Conservation (phyloP, 176 grass and related monocot genomes). For the Olyra latifolia region DNA sequence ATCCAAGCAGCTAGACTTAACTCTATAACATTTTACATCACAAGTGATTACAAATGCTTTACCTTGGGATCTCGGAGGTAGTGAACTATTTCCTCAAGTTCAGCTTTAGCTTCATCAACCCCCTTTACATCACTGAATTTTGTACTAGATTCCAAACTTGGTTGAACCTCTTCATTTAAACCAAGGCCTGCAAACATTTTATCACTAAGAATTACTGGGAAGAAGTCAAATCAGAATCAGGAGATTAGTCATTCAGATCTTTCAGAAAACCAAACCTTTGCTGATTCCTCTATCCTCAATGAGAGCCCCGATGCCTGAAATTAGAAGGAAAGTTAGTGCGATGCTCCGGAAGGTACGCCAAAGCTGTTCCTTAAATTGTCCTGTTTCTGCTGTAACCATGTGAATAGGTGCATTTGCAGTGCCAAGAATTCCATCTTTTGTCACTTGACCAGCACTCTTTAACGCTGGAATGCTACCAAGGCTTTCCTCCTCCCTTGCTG, state of each 20-base stretch:
- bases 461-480: conserved; percentile 51
- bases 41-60: neutral
- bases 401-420: conserved; percentile 89
- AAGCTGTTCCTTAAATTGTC: conserved; percentile 96
- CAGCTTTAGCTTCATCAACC: conserved; percentile 94
- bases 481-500: conserved; percentile 57
- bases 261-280: conserved; percentile 72
- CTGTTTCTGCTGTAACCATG: conserved; percentile 97
- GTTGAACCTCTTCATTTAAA: conserved; percentile 95
- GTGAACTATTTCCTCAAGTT: conserved; percentile 99
- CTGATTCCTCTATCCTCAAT: conserved; percentile 97
- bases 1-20: neutral
- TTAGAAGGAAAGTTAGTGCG: conserved; percentile 93
- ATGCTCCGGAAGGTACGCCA: conserved; percentile 93
- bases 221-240: conserved; percentile 27
- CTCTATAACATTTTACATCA: neutral
- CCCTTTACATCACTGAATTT: conserved; percentile 99
- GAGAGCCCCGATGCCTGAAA: conserved; percentile 94
- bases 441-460: conserved; percentile 56
- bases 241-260: conserved; percentile 29
- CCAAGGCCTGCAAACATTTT: conserved; percentile 74
- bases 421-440: conserved; percentile 84
- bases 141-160: conserved; percentile 84
- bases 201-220: conserved; percentile 15
- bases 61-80: conserved; percentile 98